phyloP scores from a whole-genome alignment of 139 green algal genomes.

The Tetradesmus lagerheimii region DNA sequence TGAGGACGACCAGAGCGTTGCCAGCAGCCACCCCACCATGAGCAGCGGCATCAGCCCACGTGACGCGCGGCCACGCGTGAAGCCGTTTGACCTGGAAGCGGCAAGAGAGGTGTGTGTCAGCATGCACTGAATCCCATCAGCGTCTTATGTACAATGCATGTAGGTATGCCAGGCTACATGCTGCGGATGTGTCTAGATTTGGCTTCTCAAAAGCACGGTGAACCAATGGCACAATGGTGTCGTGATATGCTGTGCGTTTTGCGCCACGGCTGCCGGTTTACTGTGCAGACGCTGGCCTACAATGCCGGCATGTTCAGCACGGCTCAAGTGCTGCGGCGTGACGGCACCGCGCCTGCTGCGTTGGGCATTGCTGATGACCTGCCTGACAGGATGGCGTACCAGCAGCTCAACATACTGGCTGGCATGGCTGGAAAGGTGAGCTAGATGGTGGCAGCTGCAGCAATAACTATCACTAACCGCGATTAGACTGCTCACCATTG shows the following conservation, averaged over 20 bases:
- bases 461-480: no score
- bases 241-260: background rate
- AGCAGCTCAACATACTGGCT: slow-evolving; percentile 82
- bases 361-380: slow-evolving; percentile 82
- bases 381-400: slow-evolving; percentile 79
- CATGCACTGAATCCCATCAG: no score
- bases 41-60: slow-evolving; percentile 79
- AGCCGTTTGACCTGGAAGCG: slow-evolving; percentile 50
- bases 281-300: slow-evolving; percentile 63
- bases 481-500: background rate
- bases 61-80: slow-evolving; percentile 21
- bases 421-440: slow-evolving; percentile 87
- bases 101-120: slow-evolving; percentile 59
- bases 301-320: slow-evolving; percentile 64
- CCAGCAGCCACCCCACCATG: slow-evolving; percentile 57
- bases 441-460: background rate
- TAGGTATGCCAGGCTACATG: no score
- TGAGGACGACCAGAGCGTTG: slow-evolving; percentile 26
- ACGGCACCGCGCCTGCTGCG: slow-evolving; percentile 58
- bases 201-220: no score
- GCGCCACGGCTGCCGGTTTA: background rate
- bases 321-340: slow-evolving; percentile 57
- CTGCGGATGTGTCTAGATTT: no score
- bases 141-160: no score
- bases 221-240: no score